phyloP scores from a whole-genome alignment of 1,284 basidiomycete species.

The Flammula alnicola region DNA sequence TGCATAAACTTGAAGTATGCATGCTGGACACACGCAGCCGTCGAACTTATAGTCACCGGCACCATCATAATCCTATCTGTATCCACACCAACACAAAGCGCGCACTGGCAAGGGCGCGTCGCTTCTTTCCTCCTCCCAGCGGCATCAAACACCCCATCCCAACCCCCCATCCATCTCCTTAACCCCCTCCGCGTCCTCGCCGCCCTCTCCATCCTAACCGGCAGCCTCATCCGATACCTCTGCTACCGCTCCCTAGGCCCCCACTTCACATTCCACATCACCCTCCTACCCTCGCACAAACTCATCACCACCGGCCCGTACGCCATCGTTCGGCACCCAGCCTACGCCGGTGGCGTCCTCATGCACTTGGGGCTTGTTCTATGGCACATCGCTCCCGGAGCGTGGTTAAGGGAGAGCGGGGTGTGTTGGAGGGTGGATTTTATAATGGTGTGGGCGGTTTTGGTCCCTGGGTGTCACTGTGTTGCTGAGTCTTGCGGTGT shows the following conservation, averaged over 20 bases:
- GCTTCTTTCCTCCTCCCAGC: not conserved
- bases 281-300: constrained; percentile 30
- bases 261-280: constrained; percentile 15
- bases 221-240: not conserved
- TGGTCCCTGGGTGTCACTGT: constrained; percentile 4
- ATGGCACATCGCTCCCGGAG: constrained; percentile 21
- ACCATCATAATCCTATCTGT: not conserved
- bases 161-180: too few species aligned
- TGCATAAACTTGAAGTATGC: not conserved
- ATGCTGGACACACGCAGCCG: not conserved
- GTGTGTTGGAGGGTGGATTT: not conserved
- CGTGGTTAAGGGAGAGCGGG: constrained; percentile 23
- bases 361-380: constrained; percentile 16
- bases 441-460: not conserved
- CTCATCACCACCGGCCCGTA: constrained; percentile 30
- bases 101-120: not conserved
- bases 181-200: not conserved
- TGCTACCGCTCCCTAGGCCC: constrained; percentile 1
- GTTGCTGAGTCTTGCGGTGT: constrained; percentile 22
- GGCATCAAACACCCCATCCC: too few species aligned
- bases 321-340: constrained; percentile 28
- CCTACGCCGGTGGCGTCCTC: constrained; percentile 20
- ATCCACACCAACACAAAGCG: not conserved
- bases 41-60: not conserved
- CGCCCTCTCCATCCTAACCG: not conserved